Base-by-base conservation (phyloP, 2,329 filamentous ascomycete genomes). In the Nemania diffusa region DNA sequence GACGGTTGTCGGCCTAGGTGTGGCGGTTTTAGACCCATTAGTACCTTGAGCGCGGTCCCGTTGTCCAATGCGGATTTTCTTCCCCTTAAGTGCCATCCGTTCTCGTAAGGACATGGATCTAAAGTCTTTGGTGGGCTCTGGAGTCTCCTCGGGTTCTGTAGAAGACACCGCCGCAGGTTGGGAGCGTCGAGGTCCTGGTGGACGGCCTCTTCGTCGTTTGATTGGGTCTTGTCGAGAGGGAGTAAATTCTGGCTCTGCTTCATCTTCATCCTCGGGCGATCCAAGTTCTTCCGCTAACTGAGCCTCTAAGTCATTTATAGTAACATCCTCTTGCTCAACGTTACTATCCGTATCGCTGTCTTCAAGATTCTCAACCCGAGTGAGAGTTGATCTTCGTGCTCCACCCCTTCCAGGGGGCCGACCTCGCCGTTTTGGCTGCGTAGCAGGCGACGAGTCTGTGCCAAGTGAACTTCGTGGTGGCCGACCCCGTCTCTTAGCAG, bases 101-200 rank as follows among this genome's bases (percentile, higher is more conserved):
- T 88, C 86, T 42, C 83, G 82, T 83, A 89, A 84, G 5, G 87
- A 88, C 79, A 88, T 79, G 55, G 84, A 81, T 11, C 79, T 76
- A 11, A 73, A 73, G 52, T 73, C 70, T 50, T 72, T 73, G 9
- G 66, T 27, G 7, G 72, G 61, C 50, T 67, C 56, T 17, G 51
- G 51, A 24, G 42, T 9, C 15, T 61, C 55, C 5, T 59, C 68
- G 17, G 74, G 62, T 13, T 64, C 62, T 6, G 65, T 60, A 32
- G 62, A 37, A 48, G 68, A 40, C 32, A 68, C 62, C 3, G 70
- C 51, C 34, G 69, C 26, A 50, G 60, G 55, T 20, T 53, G 57
- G 7, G 70, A 56, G n/a, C 55, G 58, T 62, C 66, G 55, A 27
- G 52, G 2, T 55, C 72, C 66, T 0, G 78, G 77, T 11, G 80